A percentile compares a stretch with the other conserved stretches of the same genome.
These are phyloP conservation scores for Dictyostelium firmibasis DNA, from an alignment of 78 protist genomes.

Conservation along the genomic window DNA sequence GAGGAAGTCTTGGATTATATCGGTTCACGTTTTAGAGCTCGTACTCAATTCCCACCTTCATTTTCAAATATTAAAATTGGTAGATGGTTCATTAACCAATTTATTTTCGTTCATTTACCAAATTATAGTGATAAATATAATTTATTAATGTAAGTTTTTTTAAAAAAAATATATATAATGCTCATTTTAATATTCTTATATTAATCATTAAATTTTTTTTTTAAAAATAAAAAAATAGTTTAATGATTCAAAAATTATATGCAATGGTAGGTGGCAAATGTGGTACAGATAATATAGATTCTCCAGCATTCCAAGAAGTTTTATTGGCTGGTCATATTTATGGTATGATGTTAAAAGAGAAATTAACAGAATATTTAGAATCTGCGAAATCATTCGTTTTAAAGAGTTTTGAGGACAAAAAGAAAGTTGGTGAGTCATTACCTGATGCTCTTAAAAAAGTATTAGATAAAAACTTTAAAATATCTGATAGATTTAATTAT, in stretches of 20 bases:
- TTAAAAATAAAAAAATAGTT: neutral
- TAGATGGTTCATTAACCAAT: constrained; percentile 48
- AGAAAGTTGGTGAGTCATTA: too few relatives aligned
- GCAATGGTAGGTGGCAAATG: constrained; percentile 83
- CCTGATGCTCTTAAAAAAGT: constrained; percentile 17
- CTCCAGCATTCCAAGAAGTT: constrained; percentile 89
- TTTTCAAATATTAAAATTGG: constrained; percentile 81
- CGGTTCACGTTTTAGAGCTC: constrained; percentile 77
- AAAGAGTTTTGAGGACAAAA: neutral
- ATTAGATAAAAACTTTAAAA: constrained; percentile 16
- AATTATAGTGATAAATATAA: constrained; percentile 86
- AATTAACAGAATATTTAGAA: constrained; percentile 63
- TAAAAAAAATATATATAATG: neutral
- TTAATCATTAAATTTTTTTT: neutral
- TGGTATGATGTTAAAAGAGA: constrained; percentile 61
- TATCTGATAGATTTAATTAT: constrained; percentile 69
- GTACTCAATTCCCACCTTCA: constrained; percentile 3
- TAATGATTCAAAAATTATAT: constrained; percentile 91
- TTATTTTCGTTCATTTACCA: constrained; percentile 91
- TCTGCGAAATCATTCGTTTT: neutral
- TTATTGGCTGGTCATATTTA: constrained; percentile 90
- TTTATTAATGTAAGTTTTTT: constrained; percentile 79
- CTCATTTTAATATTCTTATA: neutral
- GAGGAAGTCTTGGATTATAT: constrained; percentile 80
- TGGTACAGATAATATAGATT: constrained; percentile 88